Conservation (phyloP, 2,329 filamentous ascomycete species). For the Exophiala mesophila region DNA sequence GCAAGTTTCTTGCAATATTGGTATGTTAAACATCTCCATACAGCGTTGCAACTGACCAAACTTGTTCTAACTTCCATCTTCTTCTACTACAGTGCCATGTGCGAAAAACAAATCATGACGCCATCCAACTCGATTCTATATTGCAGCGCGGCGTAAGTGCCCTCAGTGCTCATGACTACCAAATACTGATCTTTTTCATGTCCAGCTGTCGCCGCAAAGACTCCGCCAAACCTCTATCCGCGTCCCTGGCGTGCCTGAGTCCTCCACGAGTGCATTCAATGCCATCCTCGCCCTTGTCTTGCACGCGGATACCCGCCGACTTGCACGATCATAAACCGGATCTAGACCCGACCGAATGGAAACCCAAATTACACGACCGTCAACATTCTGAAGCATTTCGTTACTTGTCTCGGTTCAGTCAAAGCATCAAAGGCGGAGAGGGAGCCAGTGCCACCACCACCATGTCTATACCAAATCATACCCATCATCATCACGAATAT, state of each 20-base stretch:
- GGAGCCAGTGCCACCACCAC: not conserved
- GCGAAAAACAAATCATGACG: constrained; percentile 60
- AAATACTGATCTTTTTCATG: too few relatives aligned
- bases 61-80: constrained; percentile 25
- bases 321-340: constrained; percentile 38
- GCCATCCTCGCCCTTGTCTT: constrained; percentile 28
- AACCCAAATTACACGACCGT: constrained; percentile 38
- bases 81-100: constrained; percentile 50
- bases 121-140: constrained; percentile 58
- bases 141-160: constrained; percentile 58
- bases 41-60: constrained; percentile 2
- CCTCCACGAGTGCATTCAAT: constrained; percentile 26
- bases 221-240: constrained; percentile 41
- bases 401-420: constrained; percentile 43
- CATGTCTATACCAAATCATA: constrained; percentile 1
- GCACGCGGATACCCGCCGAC: constrained; percentile 37
- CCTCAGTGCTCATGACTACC: too few relatives aligned
- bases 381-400: constrained; percentile 39
- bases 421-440: constrained; percentile 10
- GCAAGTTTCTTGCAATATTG: constrained; percentile 44
- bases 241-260: constrained; percentile 26
- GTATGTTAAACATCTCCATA: constrained; percentile 29
- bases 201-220: constrained; percentile 44
- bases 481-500: constrained; percentile 12
- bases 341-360: constrained; percentile 48